Evolutionary conservation across 768 basidiomycete species (phyloP), one percentile per base, ranked within the genome.

Genomic region (Gautieria morchelliformis): DNA sequence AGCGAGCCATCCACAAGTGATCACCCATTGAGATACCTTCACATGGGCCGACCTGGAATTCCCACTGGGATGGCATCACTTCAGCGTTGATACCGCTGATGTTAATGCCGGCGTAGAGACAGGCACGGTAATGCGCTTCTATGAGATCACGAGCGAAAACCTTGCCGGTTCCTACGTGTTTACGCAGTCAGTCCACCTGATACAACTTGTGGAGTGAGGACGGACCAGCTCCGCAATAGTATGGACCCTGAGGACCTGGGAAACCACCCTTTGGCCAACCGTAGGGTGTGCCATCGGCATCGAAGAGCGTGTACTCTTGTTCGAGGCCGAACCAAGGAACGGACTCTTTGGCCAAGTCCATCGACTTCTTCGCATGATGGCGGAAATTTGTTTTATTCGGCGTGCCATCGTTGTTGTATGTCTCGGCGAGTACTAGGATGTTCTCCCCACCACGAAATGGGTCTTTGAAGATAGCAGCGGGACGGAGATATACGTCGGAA

Each of bases 61-160:
- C 96, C 96, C 96, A 99, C 72, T 99, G 96, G 56, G 94, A 85
- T 15, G 96, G 95, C 95, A 98, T 98, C 60, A 98, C 95, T 75
- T 98, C 96, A 60, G 95, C 95, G 71, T 98, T 99, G 77, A 99
- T 97, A 69, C 96, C 96, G 63, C 90, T 93, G 75, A 98, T 98
- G 78, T 93, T 93, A 75, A 99, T 81, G 63, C 93, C 94, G 56
- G 93, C 74, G 69, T 95, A 94, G 54, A 95, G 82, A 71, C 94
- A 96, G 58, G 91, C 90, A 62, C 93, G 91, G 77, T 98, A 98
- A 77, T 99, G 96, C 39, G 96, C 96, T 76, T 99, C 96, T 67
- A 99, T 88, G 67, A 98, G 82, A 75, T 99, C 96, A 74, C 96
- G 93, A 61, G 91, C 95, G 67, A 96, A 94, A 62, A 98, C 96